A percentile compares a stretch with the other conserved stretches of the same genome.
These are phyloP conservation scores for Fusarium illudens DNA, from an alignment of 2,329 filamentous ascomycete species.

Conservation along the genomic window DNA sequence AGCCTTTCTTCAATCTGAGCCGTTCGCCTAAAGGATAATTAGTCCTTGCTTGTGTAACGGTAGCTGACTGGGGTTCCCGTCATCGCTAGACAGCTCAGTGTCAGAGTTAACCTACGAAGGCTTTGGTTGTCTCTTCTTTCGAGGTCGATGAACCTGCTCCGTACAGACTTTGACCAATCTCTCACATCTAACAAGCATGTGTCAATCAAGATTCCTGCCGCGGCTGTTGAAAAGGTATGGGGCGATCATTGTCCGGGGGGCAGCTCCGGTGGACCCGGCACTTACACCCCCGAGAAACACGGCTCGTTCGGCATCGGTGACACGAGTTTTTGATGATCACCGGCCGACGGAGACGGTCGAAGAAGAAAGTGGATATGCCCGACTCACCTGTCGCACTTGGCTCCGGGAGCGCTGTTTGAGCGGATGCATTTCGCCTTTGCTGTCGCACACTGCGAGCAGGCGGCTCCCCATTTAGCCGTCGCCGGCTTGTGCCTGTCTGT, in stretches of 20 bases:
- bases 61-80: background rate
- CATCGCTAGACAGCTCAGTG: background rate
- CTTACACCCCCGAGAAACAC: conserved; percentile 14
- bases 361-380: background rate
- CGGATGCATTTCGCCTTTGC: conserved; percentile 62
- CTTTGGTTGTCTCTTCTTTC: conserved; percentile 61
- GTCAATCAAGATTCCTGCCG: conserved; percentile 15
- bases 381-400: conserved; percentile 57
- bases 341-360: background rate
- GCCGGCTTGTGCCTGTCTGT: conserved; percentile 44
- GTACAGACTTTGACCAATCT: conserved; percentile 58
- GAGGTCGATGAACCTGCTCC: conserved; percentile 57
- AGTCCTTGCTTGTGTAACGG: background rate
- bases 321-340: background rate
- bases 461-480: conserved; percentile 59
- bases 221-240: conserved; percentile 14
- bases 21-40: conserved; percentile 50
- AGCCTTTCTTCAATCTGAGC: conserved; percentile 60
- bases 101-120: conserved; percentile 55
- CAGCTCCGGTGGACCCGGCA: conserved; percentile 13
- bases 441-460: conserved; percentile 57
- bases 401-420: conserved; percentile 46
- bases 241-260: conserved; percentile 10
- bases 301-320: conserved; percentile 1
- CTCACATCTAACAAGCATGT: conserved; percentile 52